Evolutionary conservation across 768 basidiomycete genomes (phyloP).

Genomic region (Leccinum imitatum): DNA sequence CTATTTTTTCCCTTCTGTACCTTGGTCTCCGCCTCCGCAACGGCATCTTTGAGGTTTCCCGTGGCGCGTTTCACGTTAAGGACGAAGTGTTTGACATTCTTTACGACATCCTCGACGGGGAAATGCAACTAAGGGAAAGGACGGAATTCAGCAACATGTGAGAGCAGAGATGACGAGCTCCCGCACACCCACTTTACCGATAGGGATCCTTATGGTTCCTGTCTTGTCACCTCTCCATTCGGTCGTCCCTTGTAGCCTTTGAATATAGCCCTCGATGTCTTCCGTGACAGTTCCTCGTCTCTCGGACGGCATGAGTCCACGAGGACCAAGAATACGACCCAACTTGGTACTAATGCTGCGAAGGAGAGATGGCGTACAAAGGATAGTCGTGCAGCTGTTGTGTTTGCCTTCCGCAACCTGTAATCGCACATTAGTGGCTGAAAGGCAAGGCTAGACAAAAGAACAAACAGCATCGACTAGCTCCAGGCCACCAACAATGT

Average conservation of each 20-base stretch:
- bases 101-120: constrained; percentile 69
- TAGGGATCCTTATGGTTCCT: constrained; percentile 80
- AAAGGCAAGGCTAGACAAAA: background rate
- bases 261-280: constrained; percentile 80
- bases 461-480: constrained; percentile 80
- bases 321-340: constrained; percentile 79
- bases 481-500: constrained; percentile 88
- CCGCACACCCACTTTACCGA: constrained; percentile 60
- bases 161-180: background rate
- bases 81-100: constrained; percentile 78
- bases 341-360: constrained; percentile 77
- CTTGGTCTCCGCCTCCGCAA: constrained; percentile 40
- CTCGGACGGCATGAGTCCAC: constrained; percentile 94
- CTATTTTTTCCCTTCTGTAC: constrained; percentile 37
- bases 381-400: constrained; percentile 72
- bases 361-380: constrained; percentile 80
- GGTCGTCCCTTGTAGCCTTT: constrained; percentile 72
- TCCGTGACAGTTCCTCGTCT: constrained; percentile 93
- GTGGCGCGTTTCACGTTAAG: constrained; percentile 71
- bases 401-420: constrained; percentile 75
- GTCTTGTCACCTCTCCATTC: constrained; percentile 93
- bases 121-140: constrained; percentile 62
- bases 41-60: constrained; percentile 58
- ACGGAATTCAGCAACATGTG: constrained; percentile 2
- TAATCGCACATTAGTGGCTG: background rate